A percentile compares a stretch with the other conserved stretches of the same genome.
Conservation (phyloP, 192 early-diverging fungal species). For the Backusella australiensis region DNA sequence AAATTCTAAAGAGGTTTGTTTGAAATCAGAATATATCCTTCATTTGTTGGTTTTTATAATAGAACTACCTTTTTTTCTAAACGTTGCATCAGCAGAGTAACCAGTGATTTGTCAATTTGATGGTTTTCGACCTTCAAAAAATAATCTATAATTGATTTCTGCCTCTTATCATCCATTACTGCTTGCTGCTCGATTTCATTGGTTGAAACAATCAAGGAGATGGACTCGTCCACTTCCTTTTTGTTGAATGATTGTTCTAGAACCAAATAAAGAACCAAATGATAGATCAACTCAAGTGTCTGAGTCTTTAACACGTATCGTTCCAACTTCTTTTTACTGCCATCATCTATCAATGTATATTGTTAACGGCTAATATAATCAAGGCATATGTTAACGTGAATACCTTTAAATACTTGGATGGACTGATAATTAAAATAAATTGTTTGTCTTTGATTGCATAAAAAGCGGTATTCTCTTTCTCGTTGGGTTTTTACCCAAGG, state of each 20-base stretch:
- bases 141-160: background rate
- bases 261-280: background rate
- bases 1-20: background rate
- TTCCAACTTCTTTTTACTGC: background rate
- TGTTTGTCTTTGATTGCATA: background rate
- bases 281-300: background rate
- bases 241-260: conserved; percentile 7
- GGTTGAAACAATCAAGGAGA: background rate
- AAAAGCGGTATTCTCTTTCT: background rate
- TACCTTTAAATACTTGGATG: background rate
- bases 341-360: background rate
- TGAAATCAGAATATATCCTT: background rate
- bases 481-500: background rate
- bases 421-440: conserved; percentile 1
- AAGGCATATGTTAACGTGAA: background rate
- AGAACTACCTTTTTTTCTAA: background rate
- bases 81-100: background rate
- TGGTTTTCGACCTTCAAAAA: background rate
- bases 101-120: background rate
- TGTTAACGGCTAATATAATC: background rate
- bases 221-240: background rate
- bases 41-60: background rate
- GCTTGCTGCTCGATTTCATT: background rate
- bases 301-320: background rate
- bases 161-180: background rate